A percentile compares a stretch with the other conserved stretches of the same genome.
phyloP scores from a whole-genome alignment of 345 rosid genomes.

The Trapa incisa region DNA sequence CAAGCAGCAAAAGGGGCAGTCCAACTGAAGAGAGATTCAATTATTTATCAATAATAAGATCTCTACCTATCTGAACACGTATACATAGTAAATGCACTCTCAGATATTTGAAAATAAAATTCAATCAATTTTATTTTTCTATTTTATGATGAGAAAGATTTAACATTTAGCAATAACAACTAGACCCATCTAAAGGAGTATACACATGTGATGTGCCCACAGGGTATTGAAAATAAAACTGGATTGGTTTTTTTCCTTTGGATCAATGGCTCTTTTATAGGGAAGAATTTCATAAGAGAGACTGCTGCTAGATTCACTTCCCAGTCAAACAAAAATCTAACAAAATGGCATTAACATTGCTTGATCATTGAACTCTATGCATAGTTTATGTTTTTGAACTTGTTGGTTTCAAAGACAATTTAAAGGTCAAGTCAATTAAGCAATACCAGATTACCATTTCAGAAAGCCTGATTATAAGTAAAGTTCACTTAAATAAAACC shows the following conservation, averaged over 20 bases:
- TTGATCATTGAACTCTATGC: neutral
- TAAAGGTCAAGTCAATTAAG: neutral
- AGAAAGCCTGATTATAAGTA: neutral
- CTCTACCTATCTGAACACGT: neutral
- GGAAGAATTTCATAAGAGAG: neutral
- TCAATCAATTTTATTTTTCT: too few species aligned
- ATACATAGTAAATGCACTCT: neutral
- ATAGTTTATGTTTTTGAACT: neutral
- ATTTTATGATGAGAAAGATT: too few species aligned
- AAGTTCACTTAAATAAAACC: conserved; percentile 2
- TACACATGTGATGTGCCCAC: neutral
- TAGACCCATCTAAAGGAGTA: neutral
- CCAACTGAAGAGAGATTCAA: neutral
- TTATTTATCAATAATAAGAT: neutral
- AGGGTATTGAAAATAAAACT: neutral
- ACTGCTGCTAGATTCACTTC: neutral
- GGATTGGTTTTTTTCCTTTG: neutral
- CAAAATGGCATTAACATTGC: neutral
- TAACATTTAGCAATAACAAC: neutral
- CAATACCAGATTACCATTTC: neutral
- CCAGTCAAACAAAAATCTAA: neutral
- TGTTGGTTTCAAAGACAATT: neutral
- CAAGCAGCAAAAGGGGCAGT: neutral
- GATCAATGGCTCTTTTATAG: neutral
- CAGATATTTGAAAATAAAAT: too few species aligned